These are phyloP conservation scores for Coemansia asiatica DNA, from an alignment of 192 early-diverging fungal genomes.

Conservation along the genomic window DNA sequence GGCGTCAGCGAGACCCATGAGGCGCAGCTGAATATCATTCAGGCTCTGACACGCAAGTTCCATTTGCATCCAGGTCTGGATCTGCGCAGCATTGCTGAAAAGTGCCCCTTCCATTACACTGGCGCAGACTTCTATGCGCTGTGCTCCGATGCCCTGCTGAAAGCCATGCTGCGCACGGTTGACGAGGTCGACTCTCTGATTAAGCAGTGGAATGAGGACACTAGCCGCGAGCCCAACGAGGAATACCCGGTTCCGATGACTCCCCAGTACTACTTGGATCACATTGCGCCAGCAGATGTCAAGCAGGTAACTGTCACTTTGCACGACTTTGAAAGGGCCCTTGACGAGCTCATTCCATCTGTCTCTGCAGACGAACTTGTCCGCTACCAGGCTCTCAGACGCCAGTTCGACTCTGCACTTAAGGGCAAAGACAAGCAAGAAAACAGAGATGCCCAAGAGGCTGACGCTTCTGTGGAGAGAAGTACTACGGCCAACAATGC, in stretches of 20 bases:
- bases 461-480: not conserved
- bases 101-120: conserved; percentile 90
- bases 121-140: conserved; percentile 99
- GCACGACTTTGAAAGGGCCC: conserved; percentile 81
- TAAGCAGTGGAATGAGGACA: conserved; percentile 34
- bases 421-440: conserved; percentile 24
- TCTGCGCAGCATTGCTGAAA: conserved; percentile 71
- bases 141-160: conserved; percentile 95
- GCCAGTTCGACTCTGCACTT: conserved; percentile 71
- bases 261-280: conserved; percentile 88
- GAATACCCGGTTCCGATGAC: conserved; percentile 73
- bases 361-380: conserved; percentile 84
- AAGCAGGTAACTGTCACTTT: conserved; percentile 78
- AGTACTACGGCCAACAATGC: not conserved
- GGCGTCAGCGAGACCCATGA: conserved; percentile 92
- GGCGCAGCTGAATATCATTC: conserved; percentile 81
- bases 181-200: conserved; percentile 64
- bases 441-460: not conserved
- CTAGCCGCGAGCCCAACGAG: conserved; percentile 23
- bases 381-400: conserved; percentile 78
- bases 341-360: conserved; percentile 83
- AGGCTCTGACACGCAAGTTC: conserved; percentile 96
- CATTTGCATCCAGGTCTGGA: conserved; percentile 77
- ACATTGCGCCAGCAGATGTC: conserved; percentile 68
- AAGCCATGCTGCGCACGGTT: conserved; percentile 91